Base-by-base conservation (phyloP, 176 grass and related monocot genomes). In the Carex myosuroides region DNA sequence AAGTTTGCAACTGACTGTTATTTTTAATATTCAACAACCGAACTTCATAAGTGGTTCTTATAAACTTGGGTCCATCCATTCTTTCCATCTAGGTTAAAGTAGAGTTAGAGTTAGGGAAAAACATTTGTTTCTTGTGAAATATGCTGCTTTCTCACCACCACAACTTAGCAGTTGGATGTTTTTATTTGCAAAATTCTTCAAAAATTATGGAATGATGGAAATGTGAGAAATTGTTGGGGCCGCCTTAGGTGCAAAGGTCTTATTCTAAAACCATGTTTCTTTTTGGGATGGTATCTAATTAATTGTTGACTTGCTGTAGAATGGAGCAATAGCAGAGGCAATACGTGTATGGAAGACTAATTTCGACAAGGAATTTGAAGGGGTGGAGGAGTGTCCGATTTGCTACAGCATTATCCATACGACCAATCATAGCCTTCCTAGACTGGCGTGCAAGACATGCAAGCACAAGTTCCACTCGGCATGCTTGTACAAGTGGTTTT, bases 401-500 rank as follows among this genome's bases (percentile, higher is more conserved):
- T 98, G 95, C 79, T 98, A 98, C 83, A 98, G 92, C 80, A 98
- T 95, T 70, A 84, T 93, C 76, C 95, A 95, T 69, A 93, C 95
- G 62, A 89, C 91, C 84, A 98, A 98, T 86, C 95, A 98, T 82
- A 85, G 89, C 77, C 88, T 98, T 13, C 95, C 95, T 3, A 82
- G 86, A 72, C 88, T 98, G 59, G 95, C 95, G 16, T 98, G 95
- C 91, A 95, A 95, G 79, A 98, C 92, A 50, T 98, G 95, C 86
- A 90, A 83, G 85, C 95, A 98, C 78, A 98, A 98, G 82, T 98
- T 98, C 69, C 95, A 98, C 21, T 90, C 92, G 13, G 92, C 91
- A 56, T 98, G 92, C 86, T 84, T 98, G 83, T 98, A 93, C 91
- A 98, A 98, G 76, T 98, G 95, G 95, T 98, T 98, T 81, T 95